Base-by-base conservation (phyloP, 2,329 filamentous ascomycete species). In the Xylaria sp. region DNA sequence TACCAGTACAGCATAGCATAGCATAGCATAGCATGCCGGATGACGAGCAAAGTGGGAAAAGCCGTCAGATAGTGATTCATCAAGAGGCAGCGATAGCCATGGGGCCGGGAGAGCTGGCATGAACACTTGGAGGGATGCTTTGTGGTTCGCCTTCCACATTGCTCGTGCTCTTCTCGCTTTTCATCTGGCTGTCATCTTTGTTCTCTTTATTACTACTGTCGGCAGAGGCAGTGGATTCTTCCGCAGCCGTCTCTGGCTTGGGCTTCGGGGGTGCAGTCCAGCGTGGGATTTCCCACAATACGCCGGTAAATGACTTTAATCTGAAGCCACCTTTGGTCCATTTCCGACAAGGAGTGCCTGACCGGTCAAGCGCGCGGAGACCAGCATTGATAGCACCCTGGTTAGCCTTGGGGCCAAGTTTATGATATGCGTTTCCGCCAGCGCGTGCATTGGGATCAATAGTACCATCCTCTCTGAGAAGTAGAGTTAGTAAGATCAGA, bases 301-400 rank as follows among this genome's bases (percentile, higher is more conserved):
- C 73, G n/a, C 73, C 72, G n/a, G 69, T 72, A 80, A 98, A 98
- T 81, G 91, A 97, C 86, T 97, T 97, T 75, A 98, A 85, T 58
- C 86, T 87, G 79, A 98, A 93, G 65, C 90, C 88, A 72, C 94
- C 94, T 80, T 91, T 93, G 79, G 90, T 86, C 96, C 96, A 99
- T 80, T 91, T 94, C 73, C 95, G 92, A 81, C 94, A 98, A 10
- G 96, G 94, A 77, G 95, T 92, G 74, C 95, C 95, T 8, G 92
- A 92, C 70, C 95, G 91, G 81, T 99, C 96, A 73, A 99, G 92
- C 13, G 96, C 95, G 65, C 96, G 93, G 59, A 99, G 90, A 62
- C 94, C 93, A 64, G 96, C 96, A 79, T 99, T 99, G 86, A 99
- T 99, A 69, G 95, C 95, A 72, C 96, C 96, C 77, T 95, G 93